Evolutionary conservation across 352 stramenopile genomes (phyloP).

Genomic region (Pythium biforme): DNA sequence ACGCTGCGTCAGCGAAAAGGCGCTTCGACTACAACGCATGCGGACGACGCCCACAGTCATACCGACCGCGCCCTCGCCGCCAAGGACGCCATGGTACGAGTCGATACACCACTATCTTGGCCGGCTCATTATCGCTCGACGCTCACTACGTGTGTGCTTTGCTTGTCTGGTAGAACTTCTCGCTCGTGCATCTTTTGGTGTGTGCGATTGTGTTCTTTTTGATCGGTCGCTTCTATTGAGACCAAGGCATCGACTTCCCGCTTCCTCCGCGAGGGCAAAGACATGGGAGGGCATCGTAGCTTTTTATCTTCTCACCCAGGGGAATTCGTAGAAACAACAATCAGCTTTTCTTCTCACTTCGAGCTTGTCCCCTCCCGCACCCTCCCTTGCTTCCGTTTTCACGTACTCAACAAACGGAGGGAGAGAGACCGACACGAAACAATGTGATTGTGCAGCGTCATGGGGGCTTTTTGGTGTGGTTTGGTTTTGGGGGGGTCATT

Average conservation of each 20-base stretch:
- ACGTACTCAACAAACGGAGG: too few species aligned
- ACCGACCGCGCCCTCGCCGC: conserved; percentile 30
- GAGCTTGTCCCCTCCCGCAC: too few species aligned
- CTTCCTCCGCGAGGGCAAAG: too few species aligned
- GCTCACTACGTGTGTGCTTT: background rate
- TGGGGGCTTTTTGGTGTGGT: too few species aligned
- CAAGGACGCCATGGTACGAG: conserved; percentile 59
- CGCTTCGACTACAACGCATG: conserved; percentile 13
- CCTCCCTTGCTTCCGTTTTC: too few species aligned
- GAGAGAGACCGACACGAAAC: background rate
- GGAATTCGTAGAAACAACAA: too few species aligned
- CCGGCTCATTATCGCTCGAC: background rate
- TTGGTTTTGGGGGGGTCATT: background rate
- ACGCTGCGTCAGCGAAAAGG: conserved; percentile 78
- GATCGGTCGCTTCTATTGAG: conserved; percentile 81
- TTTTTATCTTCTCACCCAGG: too few species aligned
- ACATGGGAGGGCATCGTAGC: too few species aligned
- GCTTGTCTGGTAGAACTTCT: conserved; percentile 44
- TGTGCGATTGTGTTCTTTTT: conserved; percentile 90
- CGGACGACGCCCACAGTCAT: conserved; percentile 35
- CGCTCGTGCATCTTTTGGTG: conserved; percentile 79
- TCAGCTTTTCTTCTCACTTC: too few species aligned
- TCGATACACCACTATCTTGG: background rate
- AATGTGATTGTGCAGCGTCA: background rate
- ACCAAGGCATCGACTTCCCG: background rate